Conservation (phyloP, 31 red algal genomes). For the Odonthalia washingtoniensis region DNA sequence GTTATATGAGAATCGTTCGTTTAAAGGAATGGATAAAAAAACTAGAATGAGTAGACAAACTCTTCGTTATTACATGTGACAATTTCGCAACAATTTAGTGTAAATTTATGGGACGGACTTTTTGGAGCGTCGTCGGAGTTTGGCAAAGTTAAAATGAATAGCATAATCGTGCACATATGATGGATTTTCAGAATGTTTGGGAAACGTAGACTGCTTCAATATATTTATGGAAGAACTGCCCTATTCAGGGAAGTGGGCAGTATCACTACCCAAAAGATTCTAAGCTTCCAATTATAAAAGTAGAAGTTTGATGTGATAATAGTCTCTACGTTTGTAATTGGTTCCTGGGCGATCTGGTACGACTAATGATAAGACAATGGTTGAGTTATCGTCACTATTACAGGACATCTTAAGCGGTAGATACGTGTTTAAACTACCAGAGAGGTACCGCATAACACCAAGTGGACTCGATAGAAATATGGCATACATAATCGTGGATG, state of each 20-base stretch:
- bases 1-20: too few species aligned
- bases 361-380: background rate
- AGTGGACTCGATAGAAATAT: background rate
- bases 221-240: background rate
- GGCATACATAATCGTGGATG: slow-evolving; percentile 53
- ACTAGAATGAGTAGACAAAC: too few species aligned
- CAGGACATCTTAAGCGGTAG: background rate
- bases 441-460: background rate
- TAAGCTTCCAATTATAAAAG: background rate
- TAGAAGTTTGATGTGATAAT: background rate
- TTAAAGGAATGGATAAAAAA: too few species aligned
- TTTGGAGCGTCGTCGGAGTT: too few species aligned
- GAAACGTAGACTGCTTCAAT: too few species aligned
- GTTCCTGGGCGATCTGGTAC: background rate
- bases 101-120: too few species aligned
- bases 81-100: too few species aligned
- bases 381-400: background rate
- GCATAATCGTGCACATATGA: too few species aligned
- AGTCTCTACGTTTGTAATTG: background rate
- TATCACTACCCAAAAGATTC: background rate
- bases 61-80: too few species aligned
- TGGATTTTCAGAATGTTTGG: too few species aligned
- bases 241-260: background rate
- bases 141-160: too few species aligned
- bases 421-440: background rate